Evolutionary conservation across 495 filamentous ascomycete species (phyloP).

Genomic region (Penicillium canariense): DNA sequence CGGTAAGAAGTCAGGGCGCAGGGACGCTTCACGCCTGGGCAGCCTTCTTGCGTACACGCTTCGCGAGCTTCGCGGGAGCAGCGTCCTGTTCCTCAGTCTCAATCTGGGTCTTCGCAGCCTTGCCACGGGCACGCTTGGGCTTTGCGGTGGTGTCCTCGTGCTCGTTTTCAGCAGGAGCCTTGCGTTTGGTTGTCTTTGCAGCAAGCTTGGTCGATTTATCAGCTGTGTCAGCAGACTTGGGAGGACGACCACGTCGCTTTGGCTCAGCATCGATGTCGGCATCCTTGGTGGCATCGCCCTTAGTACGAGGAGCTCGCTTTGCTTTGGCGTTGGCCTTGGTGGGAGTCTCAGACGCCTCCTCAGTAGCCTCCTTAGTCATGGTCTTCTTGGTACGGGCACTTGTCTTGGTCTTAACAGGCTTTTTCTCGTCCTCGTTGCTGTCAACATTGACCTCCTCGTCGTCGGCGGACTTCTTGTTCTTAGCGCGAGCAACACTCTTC

Average conservation of each 20-base stretch:
- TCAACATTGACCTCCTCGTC: not conserved
- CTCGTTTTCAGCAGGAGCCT: conserved; percentile 30
- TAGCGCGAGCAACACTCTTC: conserved; percentile 13
- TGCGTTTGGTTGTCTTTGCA: conserved; percentile 19
- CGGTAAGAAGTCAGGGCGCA: not conserved
- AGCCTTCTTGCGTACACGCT: conserved; percentile 27
- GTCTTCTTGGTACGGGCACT: not conserved
- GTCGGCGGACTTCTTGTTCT: conserved; percentile 3
- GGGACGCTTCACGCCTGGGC: not conserved
- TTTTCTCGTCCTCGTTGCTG: not conserved
- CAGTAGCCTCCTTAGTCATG: conserved; percentile 19
- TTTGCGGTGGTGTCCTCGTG: conserved; percentile 31
- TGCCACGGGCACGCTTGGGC: conserved; percentile 26
- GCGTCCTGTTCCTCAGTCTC: not conserved
- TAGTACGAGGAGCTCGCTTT: conserved; percentile 22
- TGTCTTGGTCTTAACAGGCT: conserved; percentile 6
- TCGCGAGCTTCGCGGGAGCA: not conserved
- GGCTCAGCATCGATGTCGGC: conserved; percentile 1
- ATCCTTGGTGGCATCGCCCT: not conserved
- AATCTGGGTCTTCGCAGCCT: not conserved
- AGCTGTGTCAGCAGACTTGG: conserved; percentile 25
- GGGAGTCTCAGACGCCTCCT: conserved; percentile 13
- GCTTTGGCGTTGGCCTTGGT: conserved; percentile 30
- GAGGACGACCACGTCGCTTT: conserved; percentile 31
- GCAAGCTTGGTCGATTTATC: conserved; percentile 20